phyloP scores from a whole-genome alignment of 2,329 filamentous ascomycete genomes.

The Colletotrichum orbiculare region DNA sequence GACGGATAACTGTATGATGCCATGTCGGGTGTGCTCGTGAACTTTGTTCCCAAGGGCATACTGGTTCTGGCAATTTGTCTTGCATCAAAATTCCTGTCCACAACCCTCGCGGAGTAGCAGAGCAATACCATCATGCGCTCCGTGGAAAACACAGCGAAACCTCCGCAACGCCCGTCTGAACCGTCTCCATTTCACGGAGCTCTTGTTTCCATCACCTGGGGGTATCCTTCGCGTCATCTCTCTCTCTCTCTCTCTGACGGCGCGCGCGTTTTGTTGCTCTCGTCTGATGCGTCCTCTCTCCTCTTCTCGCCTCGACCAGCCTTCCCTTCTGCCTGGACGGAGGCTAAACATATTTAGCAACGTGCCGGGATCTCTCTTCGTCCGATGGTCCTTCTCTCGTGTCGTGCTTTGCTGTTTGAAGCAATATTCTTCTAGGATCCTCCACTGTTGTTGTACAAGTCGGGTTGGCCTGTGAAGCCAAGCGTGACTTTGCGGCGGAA shows the following conservation, averaged over 20 bases:
- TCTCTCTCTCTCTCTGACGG: neutral
- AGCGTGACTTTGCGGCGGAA: too few relatives aligned
- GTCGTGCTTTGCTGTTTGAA: neutral
- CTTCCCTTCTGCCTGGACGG: neutral
- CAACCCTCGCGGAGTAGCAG: too few relatives aligned
- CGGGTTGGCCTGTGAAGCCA: neutral
- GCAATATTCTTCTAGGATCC: neutral
- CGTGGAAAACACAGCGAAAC: too few relatives aligned
- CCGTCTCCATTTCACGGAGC: neutral
- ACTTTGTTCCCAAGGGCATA: too few relatives aligned
- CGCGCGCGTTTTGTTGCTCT: neutral
- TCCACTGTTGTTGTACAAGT: neutral
- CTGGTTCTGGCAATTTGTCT: too few relatives aligned
- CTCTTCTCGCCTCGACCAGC: neutral
- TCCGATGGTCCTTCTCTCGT: neutral
- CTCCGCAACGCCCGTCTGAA: neutral
- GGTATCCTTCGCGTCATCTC: neutral
- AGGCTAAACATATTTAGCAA: conserved; percentile 1
- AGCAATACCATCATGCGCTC: too few relatives aligned
- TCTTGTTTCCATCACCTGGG: neutral
- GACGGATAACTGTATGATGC: too few relatives aligned
- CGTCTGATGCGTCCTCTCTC: conserved; percentile 5
- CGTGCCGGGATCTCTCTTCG: neutral
- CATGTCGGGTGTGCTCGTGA: too few relatives aligned
- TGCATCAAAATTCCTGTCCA: too few relatives aligned